phyloP scores from a whole-genome alignment of 164 flowering plant genomes.

The Buxus sempervirens region DNA sequence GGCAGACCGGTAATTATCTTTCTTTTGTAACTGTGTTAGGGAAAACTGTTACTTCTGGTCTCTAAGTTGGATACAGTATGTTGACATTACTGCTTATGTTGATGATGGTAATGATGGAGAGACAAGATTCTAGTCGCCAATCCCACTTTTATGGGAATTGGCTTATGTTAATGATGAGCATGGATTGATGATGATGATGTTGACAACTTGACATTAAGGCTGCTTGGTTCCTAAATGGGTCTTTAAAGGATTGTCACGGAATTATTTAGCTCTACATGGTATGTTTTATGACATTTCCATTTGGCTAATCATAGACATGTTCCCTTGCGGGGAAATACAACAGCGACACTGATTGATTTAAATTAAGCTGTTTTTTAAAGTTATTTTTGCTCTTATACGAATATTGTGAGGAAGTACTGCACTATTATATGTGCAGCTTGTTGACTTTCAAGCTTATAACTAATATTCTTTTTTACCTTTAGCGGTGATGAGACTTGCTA shows the following conservation, averaged over 20 bases:
- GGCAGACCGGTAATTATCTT: constrained; percentile 64
- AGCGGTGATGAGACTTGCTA: no score
- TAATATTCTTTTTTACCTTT: no score
- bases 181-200: no score
- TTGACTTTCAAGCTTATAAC: no score
- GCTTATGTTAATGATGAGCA: no score
- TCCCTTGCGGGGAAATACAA: background rate
- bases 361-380: background rate
- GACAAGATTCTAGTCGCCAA: no score
- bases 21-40: background rate
- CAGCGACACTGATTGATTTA: background rate
- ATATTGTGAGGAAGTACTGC: no score
- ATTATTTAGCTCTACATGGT: no score
- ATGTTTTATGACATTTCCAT: background rate
- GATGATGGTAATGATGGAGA: no score
- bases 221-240: background rate
- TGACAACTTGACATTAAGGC: background rate
- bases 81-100: background rate
- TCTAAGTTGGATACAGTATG: background rate
- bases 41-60: background rate
- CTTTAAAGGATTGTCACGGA: no score
- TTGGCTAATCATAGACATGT: background rate
- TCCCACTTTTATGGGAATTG: no score
- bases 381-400: background rate
- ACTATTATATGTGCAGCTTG: background rate